These are phyloP conservation scores for Alternaria gaisen DNA, from an alignment of 2,329 filamentous ascomycete genomes.

Conservation along the genomic window DNA sequence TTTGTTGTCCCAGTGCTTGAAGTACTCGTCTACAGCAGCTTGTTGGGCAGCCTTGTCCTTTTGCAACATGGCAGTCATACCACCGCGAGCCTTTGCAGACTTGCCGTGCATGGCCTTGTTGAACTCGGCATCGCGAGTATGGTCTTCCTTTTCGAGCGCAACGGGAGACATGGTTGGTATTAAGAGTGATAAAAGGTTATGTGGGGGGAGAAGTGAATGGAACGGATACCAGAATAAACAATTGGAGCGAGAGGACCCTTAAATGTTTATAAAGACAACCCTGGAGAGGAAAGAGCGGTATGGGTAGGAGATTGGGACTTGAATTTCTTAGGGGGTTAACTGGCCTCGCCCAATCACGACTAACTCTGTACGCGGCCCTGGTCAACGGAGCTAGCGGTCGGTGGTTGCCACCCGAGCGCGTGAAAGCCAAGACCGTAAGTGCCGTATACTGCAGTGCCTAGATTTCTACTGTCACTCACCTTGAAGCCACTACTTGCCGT, in stretches of 20 bases:
- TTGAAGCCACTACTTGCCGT: slow-evolving; percentile 11
- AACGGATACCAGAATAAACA: slow-evolving; percentile 16
- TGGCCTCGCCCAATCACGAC: slow-evolving; percentile 25
- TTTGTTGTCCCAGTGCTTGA: slow-evolving; percentile 97
- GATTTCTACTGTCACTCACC: slow-evolving; percentile 30
- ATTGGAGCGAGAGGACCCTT: slow-evolving; percentile 27
- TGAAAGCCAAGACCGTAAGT: slow-evolving; percentile 16
- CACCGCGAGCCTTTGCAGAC: slow-evolving; percentile 74
- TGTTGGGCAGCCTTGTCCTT: slow-evolving; percentile 84
- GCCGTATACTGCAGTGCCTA: slow-evolving; percentile 18
- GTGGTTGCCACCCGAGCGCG: slow-evolving; percentile 21
- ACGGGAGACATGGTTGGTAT: slow-evolving; percentile 60
- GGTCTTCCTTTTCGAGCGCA: slow-evolving; percentile 81
- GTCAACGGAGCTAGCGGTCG: slow-evolving; percentile 17
- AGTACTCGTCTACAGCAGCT: slow-evolving; percentile 88
- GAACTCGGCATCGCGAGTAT: slow-evolving; percentile 86
- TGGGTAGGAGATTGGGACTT: slow-evolving; percentile 32
- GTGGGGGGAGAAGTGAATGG: slow-evolving; percentile 7
- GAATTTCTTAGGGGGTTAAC: slow-evolving; percentile 21
- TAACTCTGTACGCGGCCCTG: slow-evolving; percentile 24
- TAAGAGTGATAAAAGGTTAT: slow-evolving; percentile 5
- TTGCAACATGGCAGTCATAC: slow-evolving; percentile 82
- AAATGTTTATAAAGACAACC: slow-evolving; percentile 23
- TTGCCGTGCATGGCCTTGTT: slow-evolving; percentile 86
- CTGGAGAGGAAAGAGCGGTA: slow-evolving; percentile 39